Evolutionary conservation across 352 stramenopile genomes (phyloP).

Genomic region (Globisporangium alternatum): DNA sequence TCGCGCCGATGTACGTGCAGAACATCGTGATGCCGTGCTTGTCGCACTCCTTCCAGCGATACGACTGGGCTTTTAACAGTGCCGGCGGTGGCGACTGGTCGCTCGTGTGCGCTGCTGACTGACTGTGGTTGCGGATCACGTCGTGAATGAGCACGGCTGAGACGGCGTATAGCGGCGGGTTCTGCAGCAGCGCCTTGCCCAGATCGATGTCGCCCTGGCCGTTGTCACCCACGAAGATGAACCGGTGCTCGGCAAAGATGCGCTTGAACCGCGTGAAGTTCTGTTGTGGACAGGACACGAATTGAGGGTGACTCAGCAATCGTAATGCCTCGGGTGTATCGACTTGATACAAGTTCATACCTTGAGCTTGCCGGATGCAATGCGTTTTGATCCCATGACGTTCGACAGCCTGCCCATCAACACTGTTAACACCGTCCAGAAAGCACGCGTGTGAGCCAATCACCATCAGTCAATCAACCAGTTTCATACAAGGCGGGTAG

Average conservation of each 20-base stretch:
- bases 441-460: neutral
- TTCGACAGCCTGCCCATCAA: conserved; percentile 70
- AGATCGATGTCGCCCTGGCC: conserved; percentile 80
- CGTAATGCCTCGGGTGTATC: neutral
- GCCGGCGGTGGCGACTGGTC: conserved; percentile 4
- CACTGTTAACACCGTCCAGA: conserved; percentile 30
- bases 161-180: conserved; percentile 51
- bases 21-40: conserved; percentile 67
- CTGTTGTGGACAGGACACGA: conserved; percentile 18
- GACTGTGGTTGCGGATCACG: conserved; percentile 74
- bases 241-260: conserved; percentile 69
- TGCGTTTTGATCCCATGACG: conserved; percentile 60
- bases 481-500: neutral
- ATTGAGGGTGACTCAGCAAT: neutral
- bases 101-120: neutral
- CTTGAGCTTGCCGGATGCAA: conserved; percentile 65
- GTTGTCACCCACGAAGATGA: conserved; percentile 83
- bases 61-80: conserved; percentile 30
- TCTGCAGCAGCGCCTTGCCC: conserved; percentile 59
- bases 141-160: conserved; percentile 76
- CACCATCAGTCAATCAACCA: neutral
- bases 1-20: conserved; percentile 77
- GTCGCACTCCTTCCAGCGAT: conserved; percentile 63
- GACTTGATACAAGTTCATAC: conserved; percentile 18
- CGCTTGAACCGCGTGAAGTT: conserved; percentile 76